Base-by-base conservation (phyloP, 768 basidiomycete species). In the Lactarius indigo region DNA sequence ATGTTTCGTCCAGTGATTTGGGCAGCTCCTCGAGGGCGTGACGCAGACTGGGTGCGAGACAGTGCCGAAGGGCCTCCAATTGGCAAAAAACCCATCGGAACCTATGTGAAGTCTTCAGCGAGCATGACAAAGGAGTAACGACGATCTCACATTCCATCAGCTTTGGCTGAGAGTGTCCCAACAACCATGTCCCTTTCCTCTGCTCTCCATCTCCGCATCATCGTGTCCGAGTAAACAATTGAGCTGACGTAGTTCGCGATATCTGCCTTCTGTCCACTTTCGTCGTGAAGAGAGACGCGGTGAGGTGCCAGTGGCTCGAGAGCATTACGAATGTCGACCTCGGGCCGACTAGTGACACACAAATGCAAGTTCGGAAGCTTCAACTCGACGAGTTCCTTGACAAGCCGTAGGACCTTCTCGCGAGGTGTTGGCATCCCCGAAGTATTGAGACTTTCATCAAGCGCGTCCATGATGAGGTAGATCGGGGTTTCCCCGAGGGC, bases 11-110 rank as follows among this genome's bases (percentile, higher is more conserved):
- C 26, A 60, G 37, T 9, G 59, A 35, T 44, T 39, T 30, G 0
- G 59, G 59, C 9, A 60, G 23, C 20, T 35, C 57, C n/a, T 41
- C 57, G 23, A 59, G 57, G 31, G 39, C 26, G 1, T 26, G 23
- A n/a, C 20, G 39, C 26, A 60, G 10, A 33, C 37, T 60, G 12
- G 26, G 18, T 17, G 37, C 8, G 42, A 39, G 41, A 60, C 59
- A 60, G 37, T 41, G 12, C 5, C 59, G 37, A 2, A 60, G 18
- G 0, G 41, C 30, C 20, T 60, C 57, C 13, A 59, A n/a, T 28
- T 59, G 57, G 5, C 57, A 58, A 5, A n/a, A 58, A 20, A 58
- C 35, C 28, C 35, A 59, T 3, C 58, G 58, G 35, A 59, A 60
- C 59, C 59, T 60, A 8, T 4, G 13, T 0, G 1, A 54, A 7